phyloP scores from a whole-genome alignment of 2,329 filamentous ascomycete genomes.

The Grosmannia penicillata region DNA sequence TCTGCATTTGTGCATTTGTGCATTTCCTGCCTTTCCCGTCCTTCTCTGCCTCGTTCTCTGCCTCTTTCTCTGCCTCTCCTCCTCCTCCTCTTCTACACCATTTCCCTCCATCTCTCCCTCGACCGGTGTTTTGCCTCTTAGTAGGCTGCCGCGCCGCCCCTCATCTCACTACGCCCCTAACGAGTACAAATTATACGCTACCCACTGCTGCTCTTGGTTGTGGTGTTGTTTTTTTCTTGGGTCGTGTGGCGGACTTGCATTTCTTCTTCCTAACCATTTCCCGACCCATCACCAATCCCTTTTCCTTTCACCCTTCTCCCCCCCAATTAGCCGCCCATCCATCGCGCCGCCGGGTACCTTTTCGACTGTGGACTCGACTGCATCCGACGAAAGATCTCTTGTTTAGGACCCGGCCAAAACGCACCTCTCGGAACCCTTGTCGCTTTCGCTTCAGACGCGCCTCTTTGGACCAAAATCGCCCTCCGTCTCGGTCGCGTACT shows the following conservation, averaged over 20 bases:
- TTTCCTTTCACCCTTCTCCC: neutral
- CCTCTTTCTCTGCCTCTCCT: slow-evolving; percentile 1
- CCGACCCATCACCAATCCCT: neutral
- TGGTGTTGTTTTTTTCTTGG: slow-evolving; percentile 3
- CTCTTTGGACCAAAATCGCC: neutral
- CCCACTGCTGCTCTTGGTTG: neutral
- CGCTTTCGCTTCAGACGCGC: neutral
- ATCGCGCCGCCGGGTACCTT: no score
- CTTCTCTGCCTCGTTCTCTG: neutral
- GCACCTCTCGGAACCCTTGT: no score
- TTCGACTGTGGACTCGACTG: no score
- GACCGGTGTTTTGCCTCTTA: slow-evolving; percentile 2
- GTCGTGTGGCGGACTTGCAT: slow-evolving; percentile 8
- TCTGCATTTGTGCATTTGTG: neutral
- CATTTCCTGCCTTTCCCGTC: neutral
- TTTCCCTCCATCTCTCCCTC: neutral
- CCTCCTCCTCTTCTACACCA: neutral
- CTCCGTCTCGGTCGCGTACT: neutral
- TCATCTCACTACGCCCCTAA: slow-evolving; percentile 1
- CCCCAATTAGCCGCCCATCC: no score
- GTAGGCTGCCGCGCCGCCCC: slow-evolving; percentile 1
- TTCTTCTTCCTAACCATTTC: slow-evolving; percentile 1
- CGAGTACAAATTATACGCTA: slow-evolving; percentile 2
- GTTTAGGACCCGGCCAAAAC: no score
- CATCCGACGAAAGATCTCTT: no score